Conservation (phyloP, 257 asterid species). For the Nicotiana paniculata region DNA sequence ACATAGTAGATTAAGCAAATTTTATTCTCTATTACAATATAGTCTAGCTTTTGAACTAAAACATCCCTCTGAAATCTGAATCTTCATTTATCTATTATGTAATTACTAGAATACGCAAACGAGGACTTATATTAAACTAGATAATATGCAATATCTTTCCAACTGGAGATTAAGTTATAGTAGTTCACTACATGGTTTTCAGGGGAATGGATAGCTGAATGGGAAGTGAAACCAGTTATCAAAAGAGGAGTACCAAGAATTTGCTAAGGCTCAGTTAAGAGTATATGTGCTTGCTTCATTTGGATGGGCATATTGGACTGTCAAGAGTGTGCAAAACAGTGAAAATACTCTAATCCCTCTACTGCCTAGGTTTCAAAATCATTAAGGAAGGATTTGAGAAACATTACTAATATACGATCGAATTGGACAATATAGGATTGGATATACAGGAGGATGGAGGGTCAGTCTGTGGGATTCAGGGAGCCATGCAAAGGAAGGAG, state of each 20-base stretch:
- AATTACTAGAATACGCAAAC: no score
- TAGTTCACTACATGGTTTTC: background rate
- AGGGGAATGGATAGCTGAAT: no score
- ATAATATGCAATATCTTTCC: background rate
- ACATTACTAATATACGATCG: no score
- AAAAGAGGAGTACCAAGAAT: conserved; percentile 43
- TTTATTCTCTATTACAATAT: background rate
- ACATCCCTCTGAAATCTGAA: background rate
- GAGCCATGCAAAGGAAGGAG: no score
- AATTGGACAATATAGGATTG: no score
- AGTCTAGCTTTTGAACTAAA: background rate
- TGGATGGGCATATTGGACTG: conserved; percentile 73
- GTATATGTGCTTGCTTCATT: conserved; percentile 44
- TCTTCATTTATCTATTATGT: background rate
- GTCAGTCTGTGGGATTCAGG: no score
- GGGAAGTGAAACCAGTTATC: no score
- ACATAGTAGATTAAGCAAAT: background rate
- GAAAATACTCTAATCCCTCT: background rate
- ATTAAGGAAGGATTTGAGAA: no score
- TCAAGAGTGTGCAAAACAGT: conserved; percentile 30
- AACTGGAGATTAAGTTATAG: no score
- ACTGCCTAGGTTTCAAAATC: background rate
- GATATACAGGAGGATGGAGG: no score
- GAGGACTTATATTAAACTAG: no score
- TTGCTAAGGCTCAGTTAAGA: conserved; percentile 39